Evolutionary conservation across 345 rosid genomes (phyloP), one percentile per base, ranked within the genome.

Genomic region (Diplotaxis tenuifolia): DNA sequence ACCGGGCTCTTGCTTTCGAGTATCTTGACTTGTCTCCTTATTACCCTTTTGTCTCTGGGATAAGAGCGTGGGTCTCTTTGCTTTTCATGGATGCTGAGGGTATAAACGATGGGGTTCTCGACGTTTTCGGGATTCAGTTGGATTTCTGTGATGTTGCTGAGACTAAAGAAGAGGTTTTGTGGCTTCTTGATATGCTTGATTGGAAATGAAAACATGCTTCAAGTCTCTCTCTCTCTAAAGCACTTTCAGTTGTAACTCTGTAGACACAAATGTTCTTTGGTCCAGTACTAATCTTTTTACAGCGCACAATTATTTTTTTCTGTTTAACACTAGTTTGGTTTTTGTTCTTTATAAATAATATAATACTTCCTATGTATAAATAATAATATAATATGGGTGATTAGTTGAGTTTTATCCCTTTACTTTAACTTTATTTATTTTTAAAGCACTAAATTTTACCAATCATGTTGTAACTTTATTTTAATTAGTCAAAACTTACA

Each of bases 131-230:
- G 50, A 86, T 95, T 12, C 94, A 92, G 67, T 75, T 95, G 83
- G 99, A 92, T 81, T 95, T 92, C 60, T 83, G 86, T 38, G 91
- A 89, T 79, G 86, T 84, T 76, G 96, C 99, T 31, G 85, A 80
- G 76, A 82, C 94, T 27, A 83, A 82, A 83, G 96, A 92, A 5
- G 94, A 89, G 85, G 96, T 95, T 25, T 80, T 95, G 84, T 92
- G 97, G 98, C 87, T 95, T 40, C 65, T 95, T 38, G 91, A 90
- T 84, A 85, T 95, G 88, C 90, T 92, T 70, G 97, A 92, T 75
- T 95, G 99, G 99, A 90, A 90, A 78, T 95, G 84, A 89, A 72
- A 40, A 36, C 59, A 32, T 55, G 19, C 9, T 9, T 23, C 34
- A 19, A n/a, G 19, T n/a, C 19, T n/a, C 50, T n/a, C 19, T 45